A percentile compares a stretch with the other conserved stretches of the same genome.
These are phyloP conservation scores for Fusarium veterinarium DNA, from an alignment of 2,329 filamentous ascomycete genomes.

Conservation along the genomic window DNA sequence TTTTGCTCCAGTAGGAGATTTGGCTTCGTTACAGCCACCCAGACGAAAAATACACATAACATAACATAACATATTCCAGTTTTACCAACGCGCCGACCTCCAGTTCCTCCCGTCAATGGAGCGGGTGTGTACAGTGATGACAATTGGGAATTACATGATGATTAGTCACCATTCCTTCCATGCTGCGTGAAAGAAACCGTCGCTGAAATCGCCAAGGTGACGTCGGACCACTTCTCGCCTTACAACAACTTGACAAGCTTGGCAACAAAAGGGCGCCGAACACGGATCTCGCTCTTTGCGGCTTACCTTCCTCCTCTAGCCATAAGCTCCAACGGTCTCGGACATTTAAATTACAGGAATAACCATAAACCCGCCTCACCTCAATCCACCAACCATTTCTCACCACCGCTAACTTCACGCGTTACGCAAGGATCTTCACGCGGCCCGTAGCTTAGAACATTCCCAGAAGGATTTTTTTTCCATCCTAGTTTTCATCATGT, in stretches of 20 bases:
- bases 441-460: conserved; percentile 10
- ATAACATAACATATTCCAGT: too few species aligned
- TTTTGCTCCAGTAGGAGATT: too few species aligned
- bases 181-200: fast-evolving
- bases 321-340: background rate
- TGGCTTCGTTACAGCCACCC: too few species aligned
- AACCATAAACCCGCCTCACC: background rate
- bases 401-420: background rate
- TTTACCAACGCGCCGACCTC: fast-evolving
- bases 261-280: background rate
- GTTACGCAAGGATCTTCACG: conserved; percentile 6
- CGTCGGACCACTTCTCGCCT: background rate
- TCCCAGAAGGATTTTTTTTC: conserved; percentile 8
- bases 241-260: background rate
- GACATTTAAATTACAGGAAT: background rate
- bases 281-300: background rate
- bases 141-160: background rate
- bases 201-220: background rate
- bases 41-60: too few species aligned
- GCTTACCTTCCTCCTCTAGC: background rate
- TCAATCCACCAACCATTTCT: background rate
- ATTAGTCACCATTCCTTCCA: background rate
- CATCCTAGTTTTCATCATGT: conserved; percentile 29
- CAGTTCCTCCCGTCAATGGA: background rate
- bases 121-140: fast-evolving